Conservation (phyloP, 2,329 filamentous ascomycete species). For the Aureobasidium sp. region DNA sequence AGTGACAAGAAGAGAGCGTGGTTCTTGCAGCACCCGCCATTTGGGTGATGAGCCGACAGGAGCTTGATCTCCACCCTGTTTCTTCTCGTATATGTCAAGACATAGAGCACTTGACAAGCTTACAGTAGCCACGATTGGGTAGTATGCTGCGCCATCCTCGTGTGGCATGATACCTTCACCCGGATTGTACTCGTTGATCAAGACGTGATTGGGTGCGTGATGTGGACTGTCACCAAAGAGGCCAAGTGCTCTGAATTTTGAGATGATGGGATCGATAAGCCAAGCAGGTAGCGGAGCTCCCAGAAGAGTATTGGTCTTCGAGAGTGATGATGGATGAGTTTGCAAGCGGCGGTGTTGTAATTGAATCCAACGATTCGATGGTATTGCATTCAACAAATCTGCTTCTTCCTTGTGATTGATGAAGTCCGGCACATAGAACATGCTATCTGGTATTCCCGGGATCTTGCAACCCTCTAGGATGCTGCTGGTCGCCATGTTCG, state of each 20-base stretch:
- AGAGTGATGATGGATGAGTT: conserved; percentile 79
- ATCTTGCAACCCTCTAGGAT: conserved; percentile 33
- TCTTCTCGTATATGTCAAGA: conserved; percentile 59
- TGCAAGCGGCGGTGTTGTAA: conserved; percentile 86
- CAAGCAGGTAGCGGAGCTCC: conserved; percentile 67
- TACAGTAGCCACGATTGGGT: conserved; percentile 82
- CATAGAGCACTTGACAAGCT: conserved; percentile 74
- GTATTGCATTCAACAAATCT: conserved; percentile 51
- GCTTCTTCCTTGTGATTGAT: conserved; percentile 69
- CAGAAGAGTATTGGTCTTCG: conserved; percentile 66
- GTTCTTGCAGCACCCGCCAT: conserved; percentile 73
- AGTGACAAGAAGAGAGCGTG: conserved; percentile 70
- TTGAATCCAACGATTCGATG: conserved; percentile 64
- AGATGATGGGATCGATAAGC: conserved; percentile 63
- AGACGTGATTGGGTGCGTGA: conserved; percentile 72
- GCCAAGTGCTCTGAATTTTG: conserved; percentile 43
- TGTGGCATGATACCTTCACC: conserved; percentile 96
- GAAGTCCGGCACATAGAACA: conserved; percentile 84
- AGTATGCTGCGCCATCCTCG: conserved; percentile 85
- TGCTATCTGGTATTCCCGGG: conserved; percentile 51
- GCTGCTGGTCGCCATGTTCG: neutral
- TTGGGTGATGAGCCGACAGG: conserved; percentile 48
- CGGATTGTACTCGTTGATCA: conserved; percentile 85
- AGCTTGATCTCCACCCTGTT: conserved; percentile 30
- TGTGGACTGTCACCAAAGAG: conserved; percentile 64